phyloP scores from a whole-genome alignment of 306 rosid genomes.

The Fagus sylvatica region DNA sequence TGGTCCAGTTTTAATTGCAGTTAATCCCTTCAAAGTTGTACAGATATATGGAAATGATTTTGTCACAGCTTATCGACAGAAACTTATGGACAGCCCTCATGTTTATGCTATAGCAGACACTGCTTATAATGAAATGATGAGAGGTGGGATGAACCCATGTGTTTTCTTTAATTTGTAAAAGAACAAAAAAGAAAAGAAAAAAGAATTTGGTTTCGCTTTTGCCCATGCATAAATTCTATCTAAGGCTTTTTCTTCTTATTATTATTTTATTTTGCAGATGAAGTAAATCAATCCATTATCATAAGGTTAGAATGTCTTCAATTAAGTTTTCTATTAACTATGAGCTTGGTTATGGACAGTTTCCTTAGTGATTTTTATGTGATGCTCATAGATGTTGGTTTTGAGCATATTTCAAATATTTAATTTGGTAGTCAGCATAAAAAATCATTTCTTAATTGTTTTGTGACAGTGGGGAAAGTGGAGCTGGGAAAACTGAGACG shows the following conservation, averaged over 20 bases:
- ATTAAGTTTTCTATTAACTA: slow-evolving; percentile 9
- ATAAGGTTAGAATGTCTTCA: slow-evolving; percentile 64
- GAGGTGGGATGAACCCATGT: slow-evolving; percentile 45
- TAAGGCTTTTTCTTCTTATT: slow-evolving; percentile 32
- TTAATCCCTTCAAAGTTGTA: slow-evolving; percentile 84
- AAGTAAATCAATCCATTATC: slow-evolving; percentile 83
- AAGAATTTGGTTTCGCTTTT: neutral
- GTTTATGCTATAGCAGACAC: slow-evolving; percentile 70
- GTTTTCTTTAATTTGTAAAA: neutral
- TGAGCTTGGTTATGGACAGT: slow-evolving; percentile 20
- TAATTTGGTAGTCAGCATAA: neutral
- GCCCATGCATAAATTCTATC: slow-evolving; percentile 27
- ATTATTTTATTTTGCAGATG: slow-evolving; percentile 64
- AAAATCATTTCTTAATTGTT: slow-evolving; percentile 9
- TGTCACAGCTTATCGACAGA: slow-evolving; percentile 61
- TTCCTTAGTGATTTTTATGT: neutral
- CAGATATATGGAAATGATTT: slow-evolving; percentile 65
- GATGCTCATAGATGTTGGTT: neutral
- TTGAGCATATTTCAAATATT: neutral
- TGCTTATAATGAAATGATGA: slow-evolving; percentile 85
- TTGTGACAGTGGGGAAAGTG: slow-evolving; percentile 89
- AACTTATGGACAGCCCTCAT: slow-evolving; percentile 63
- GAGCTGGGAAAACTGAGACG: slow-evolving; percentile 95
- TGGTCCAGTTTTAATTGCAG: slow-evolving; percentile 80
- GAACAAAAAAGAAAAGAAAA: neutral